Conservation (phyloP, 192 early-diverging fungal species). For the Coemansia sp. region DNA sequence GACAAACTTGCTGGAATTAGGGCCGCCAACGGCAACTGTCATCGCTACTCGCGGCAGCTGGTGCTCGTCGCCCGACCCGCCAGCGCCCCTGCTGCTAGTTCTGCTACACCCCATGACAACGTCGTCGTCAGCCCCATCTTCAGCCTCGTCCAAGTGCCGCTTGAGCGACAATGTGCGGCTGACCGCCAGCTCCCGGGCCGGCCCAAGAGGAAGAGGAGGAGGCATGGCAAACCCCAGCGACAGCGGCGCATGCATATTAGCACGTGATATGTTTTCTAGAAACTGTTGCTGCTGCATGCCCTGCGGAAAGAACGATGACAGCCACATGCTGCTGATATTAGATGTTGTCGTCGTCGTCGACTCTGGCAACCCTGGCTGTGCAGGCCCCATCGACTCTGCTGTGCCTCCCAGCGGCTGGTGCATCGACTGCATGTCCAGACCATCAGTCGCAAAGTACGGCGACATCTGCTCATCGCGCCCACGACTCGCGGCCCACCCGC, state of each 20-base stretch:
- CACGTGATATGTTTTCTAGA: not conserved
- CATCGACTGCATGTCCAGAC: slow-evolving; percentile 1
- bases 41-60: not conserved
- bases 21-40: slow-evolving; percentile 4
- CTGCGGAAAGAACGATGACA: slow-evolving; percentile 44
- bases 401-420: not conserved
- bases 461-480: slow-evolving; percentile 1
- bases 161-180: slow-evolving; percentile 36
- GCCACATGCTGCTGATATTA: slow-evolving; percentile 29
- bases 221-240: not conserved
- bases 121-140: no score
- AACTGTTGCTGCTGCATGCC: slow-evolving; percentile 26
- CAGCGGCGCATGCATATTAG: not conserved
- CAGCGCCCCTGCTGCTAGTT: slow-evolving; percentile 16
- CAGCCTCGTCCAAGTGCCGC: slow-evolving; percentile 42
- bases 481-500: not conserved
- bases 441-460: slow-evolving; percentile 1
- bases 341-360: slow-evolving; percentile 13
- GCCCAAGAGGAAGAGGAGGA: not conserved
- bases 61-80: slow-evolving; percentile 23
- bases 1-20: slow-evolving; percentile 33
- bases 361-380: slow-evolving; percentile 14
- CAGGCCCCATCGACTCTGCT: not conserved
- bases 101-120: slow-evolving; percentile 20
- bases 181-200: not conserved